Base-by-base conservation (phyloP, 345 rosid species). In the Nephelium lappaceum region DNA sequence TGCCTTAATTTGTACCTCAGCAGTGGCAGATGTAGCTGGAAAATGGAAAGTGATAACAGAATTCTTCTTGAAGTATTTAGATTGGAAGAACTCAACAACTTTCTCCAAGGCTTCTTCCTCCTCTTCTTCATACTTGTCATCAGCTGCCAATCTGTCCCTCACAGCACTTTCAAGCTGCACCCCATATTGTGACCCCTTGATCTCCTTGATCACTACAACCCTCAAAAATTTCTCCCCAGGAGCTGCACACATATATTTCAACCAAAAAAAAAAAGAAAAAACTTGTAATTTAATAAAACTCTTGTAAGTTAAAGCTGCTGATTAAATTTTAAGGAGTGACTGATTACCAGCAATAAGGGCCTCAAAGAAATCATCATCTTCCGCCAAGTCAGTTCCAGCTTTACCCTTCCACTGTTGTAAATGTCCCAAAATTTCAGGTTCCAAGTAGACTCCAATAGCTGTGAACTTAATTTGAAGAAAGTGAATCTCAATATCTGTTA, bases 381-480 rank as follows among this genome's bases (percentile, higher is more conserved):
- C 85, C 10, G 88, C 97, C 1, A 95, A 83, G 10, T 70, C 86
- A 0, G 61, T 83, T n/a, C 84, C 95, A 14, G 91, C 68, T 79
- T 89, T 90, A 21, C 98, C 97, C 86, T 92, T 91, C 98, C 99
- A 95, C 49, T 84, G 79, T 55, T 76, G 89, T 53, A 95, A 86
- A 81, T 90, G 90, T 0, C 43, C 58, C 24, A 86, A 84, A 55
- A 92, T 77, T 71, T 89, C 93, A 63, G 93, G 91, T 12, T 95
- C 99, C 70, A 90, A 57, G 87, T 92, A 95, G 77, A 93, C 98
- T 57, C 98, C 99, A 23, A 95, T 92, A 2, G 97, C 98, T 0
- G 99, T 95, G 85, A 92, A 92, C 90, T 95, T 93, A 72, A 95
- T 93, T 72, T 95, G 99, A 21, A 95, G 91, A 78, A 93, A 95